These are phyloP conservation scores for Saprolegnia parasitica DNA, from an alignment of 352 stramenopile genomes.

Conservation along the genomic window DNA sequence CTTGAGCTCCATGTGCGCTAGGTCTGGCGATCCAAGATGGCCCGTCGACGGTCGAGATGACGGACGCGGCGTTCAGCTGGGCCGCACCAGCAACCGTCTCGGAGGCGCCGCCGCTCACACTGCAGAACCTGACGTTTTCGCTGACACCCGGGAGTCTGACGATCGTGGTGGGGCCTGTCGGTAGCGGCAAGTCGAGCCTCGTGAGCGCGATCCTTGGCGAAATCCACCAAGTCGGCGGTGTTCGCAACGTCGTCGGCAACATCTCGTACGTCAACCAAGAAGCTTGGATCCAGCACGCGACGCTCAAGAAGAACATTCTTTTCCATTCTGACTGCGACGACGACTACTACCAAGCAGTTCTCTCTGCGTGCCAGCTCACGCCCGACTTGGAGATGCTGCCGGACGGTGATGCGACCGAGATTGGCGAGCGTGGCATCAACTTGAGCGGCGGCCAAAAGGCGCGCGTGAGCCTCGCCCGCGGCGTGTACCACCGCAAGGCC, in stretches of 20 bases:
- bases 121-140: slow-evolving; percentile 62
- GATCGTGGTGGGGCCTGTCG: slow-evolving; percentile 53
- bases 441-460: slow-evolving; percentile 41
- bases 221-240: slow-evolving; percentile 61
- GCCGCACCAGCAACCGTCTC: neutral
- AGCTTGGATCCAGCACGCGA: slow-evolving; percentile 39
- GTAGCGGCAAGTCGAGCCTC: slow-evolving; percentile 66
- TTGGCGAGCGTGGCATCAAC: slow-evolving; percentile 52
- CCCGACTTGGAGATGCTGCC: slow-evolving; percentile 64
- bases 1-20: neutral
- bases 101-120: slow-evolving; percentile 35
- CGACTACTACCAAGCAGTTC: slow-evolving; percentile 35
- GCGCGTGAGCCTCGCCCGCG: slow-evolving; percentile 35
- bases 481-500: slow-evolving; percentile 60
- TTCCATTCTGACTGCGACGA: slow-evolving; percentile 36
- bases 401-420: slow-evolving; percentile 65
- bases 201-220: slow-evolving; percentile 88
- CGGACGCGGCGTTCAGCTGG: slow-evolving; percentile 37
- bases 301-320: slow-evolving; percentile 40
- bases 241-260: slow-evolving; percentile 27
- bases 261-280: slow-evolving; percentile 40
- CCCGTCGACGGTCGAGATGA: slow-evolving; percentile 13
- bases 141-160: slow-evolving; percentile 52
- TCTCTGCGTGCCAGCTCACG: slow-evolving; percentile 54
- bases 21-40: neutral